Percentiles rank a stretch among this genome's conserved stretches.
These are phyloP conservation scores for Trichoderma sp. DNA, from an alignment of 2,329 filamentous ascomycete genomes.

Conservation along the genomic window DNA sequence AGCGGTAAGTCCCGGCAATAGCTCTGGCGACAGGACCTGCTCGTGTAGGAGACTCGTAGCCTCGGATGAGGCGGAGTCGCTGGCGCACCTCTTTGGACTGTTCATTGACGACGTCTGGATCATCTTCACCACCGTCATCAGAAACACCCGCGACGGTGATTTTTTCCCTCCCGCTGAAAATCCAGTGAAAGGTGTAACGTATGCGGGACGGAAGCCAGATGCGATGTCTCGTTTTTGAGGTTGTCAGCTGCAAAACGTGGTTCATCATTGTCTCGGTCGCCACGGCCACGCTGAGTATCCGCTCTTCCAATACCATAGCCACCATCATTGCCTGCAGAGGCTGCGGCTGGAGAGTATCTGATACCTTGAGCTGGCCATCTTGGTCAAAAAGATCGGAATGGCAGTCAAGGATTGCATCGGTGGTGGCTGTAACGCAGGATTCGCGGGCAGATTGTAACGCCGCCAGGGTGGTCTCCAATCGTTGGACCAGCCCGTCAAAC, in stretches of 20 bases:
- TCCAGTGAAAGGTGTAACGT: slow-evolving; percentile 39
- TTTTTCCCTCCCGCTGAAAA: slow-evolving; percentile 26
- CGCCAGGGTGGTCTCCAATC: slow-evolving; percentile 26
- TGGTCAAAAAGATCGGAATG: slow-evolving; percentile 42
- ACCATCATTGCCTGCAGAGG: slow-evolving; percentile 41
- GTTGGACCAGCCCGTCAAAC: slow-evolving; percentile 24
- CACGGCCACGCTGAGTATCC: slow-evolving; percentile 29
- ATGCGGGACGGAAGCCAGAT: slow-evolving; percentile 44
- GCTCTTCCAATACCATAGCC: slow-evolving; percentile 47
- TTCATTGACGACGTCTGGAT: slow-evolving; percentile 28
- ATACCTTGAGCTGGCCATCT: slow-evolving; percentile 35
- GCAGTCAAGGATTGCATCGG: slow-evolving; percentile 38
- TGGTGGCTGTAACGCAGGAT: slow-evolving; percentile 33
- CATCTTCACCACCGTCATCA: slow-evolving; percentile 21
- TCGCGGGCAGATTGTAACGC: slow-evolving; percentile 29
- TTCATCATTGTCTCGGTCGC: slow-evolving; percentile 36
- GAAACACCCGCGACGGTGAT: slow-evolving; percentile 24
- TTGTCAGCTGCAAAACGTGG: slow-evolving; percentile 36
- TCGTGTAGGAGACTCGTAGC: slow-evolving; percentile 19
- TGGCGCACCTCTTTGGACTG: slow-evolving; percentile 36
- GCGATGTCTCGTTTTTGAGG: slow-evolving; percentile 33
- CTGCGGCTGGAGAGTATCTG: slow-evolving; percentile 25
- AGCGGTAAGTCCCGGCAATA: slow-evolving; percentile 35
- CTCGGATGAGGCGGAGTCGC: slow-evolving; percentile 36
- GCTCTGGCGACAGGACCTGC: slow-evolving; percentile 24